Base-by-base conservation (phyloP, 805 yeast genomes). In the Pichia paraexigua region DNA sequence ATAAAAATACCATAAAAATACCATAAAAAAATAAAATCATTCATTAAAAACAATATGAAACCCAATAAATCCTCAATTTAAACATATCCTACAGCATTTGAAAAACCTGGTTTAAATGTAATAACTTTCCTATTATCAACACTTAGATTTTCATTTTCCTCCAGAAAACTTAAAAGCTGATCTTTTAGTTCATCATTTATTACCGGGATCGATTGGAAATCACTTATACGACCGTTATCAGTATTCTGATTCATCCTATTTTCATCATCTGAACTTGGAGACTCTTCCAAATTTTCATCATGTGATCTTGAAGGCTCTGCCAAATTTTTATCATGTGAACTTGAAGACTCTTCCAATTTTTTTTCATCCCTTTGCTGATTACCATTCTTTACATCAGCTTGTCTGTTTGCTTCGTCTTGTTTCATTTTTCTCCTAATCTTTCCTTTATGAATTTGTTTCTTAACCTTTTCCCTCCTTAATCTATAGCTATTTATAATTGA, bases 71-170 rank as follows among this genome's bases (percentile, higher is more conserved):
- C 15, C 24, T 3, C 25, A 25, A 18, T 15, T 44, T 30, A 54
- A 9, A 48, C 55, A 41, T 57, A 64, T 20, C 56, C 54, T 43
- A 63, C 59, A 11, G 66, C 60, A 52, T 54, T 61, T 30, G 56
- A 54, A 1, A 24, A 10, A 11, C 48, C 53, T 2, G 66, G 64
- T 22, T 55, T 56, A 43, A 64, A 51, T 32, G 54, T 59, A 25
- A 63, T 41, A 4, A 58, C 60, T 45, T 61, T 62, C 22, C 48
- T 43, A 17, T 53, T 41, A 48, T 64, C 65, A 42, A 57, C 53
- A 27, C 47, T 51, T 48, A 61, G 60, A 25, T 56, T 60, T 37
- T 52, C 54, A 41, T 50, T 60, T 30, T 63, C 66, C 30, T 60
- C 59, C 50, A 61, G 55, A 45, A 59, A 61, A 12, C 51, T 53